Evolutionary conservation across 495 filamentous ascomycete species (phyloP), one percentile per base, ranked within the genome.

Genomic region (Penicillium taxi): DNA sequence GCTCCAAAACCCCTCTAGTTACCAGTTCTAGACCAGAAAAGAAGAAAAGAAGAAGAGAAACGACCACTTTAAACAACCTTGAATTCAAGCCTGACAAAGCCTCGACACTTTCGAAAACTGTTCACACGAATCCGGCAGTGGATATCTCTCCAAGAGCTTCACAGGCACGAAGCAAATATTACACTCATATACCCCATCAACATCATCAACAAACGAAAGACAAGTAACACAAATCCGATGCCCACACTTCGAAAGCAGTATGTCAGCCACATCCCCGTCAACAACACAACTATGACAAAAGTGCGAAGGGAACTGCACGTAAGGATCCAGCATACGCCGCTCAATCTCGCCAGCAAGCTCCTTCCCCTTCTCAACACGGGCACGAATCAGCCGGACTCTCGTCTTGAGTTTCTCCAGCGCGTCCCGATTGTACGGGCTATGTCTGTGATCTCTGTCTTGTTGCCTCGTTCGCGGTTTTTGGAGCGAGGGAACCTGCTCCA

Each of bases 241-340:
- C 2, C 50, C 53, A 22, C 53, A 56, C 16, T 42, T 51, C 0
- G 50, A 53, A 15, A 56, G 14, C 6, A 53, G 16, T 2, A 56
- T 41, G 12, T 54, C 50, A 0, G 29, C 41, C 3, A 9, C 21
- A 13, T 51, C 38, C 2, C 41, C 44, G n/a, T 35, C 53, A 22
- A 39, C 33, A 3, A 56, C 50, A 16, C 53, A 56, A 0, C 44
- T 54, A 28, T 56, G 50, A 14, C 53, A 56, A 32, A 56, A 56
- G 21, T 56, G 53, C 13, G 53, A 53, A 0, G 53, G 53, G 23
- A 37, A 56, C 1, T 3, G 4, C 6, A 51, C 23, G 0, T 11
- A 11, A 0, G 50, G 44, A 4, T 44, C 17, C 7, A 15, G 20
- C 47, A 50, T 48, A 16, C 53, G 50, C 7, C 50, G 47, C 20